Conservation (phyloP, 352 stramenopile genomes). For the Phytophthora hibernalis region DNA sequence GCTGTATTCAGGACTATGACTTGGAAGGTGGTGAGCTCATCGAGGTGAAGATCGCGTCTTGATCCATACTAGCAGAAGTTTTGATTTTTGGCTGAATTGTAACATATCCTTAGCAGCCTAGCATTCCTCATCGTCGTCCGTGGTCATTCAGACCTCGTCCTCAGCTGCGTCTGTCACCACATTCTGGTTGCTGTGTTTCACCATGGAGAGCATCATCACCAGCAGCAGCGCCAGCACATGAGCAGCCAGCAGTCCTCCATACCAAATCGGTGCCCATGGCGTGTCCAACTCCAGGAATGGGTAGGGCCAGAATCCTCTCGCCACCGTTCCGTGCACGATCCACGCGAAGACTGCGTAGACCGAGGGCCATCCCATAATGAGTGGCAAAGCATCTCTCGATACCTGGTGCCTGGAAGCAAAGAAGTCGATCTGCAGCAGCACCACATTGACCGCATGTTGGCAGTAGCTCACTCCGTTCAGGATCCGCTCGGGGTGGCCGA, state of each 20-base stretch:
- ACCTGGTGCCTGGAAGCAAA: conserved; percentile 55
- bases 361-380: conserved; percentile 69
- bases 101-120: conserved; percentile 20
- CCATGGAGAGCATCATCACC: conserved; percentile 55
- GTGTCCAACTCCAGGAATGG: conserved; percentile 79
- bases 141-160: conserved; percentile 11
- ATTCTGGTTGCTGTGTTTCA: conserved; percentile 41
- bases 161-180: conserved; percentile 10
- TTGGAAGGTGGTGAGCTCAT: conserved; percentile 75
- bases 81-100: conserved; percentile 19
- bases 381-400: conserved; percentile 60
- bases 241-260: conserved; percentile 59
- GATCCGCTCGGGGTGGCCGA: conserved; percentile 55
- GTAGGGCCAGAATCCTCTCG: conserved; percentile 81
- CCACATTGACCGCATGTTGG: conserved; percentile 77
- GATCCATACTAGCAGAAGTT: conserved; percentile 16
- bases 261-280: conserved; percentile 80
- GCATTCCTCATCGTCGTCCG: neutral
- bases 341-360: conserved; percentile 79
- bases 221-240: conserved; percentile 51
- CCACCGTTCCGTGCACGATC: conserved; percentile 75
- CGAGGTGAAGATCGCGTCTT: conserved; percentile 58
- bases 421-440: conserved; percentile 79
- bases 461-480: conserved; percentile 85
- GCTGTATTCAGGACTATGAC: conserved; percentile 55